Base-by-base conservation (phyloP, 305 asterid species). In the Fraxinus platypoda region DNA sequence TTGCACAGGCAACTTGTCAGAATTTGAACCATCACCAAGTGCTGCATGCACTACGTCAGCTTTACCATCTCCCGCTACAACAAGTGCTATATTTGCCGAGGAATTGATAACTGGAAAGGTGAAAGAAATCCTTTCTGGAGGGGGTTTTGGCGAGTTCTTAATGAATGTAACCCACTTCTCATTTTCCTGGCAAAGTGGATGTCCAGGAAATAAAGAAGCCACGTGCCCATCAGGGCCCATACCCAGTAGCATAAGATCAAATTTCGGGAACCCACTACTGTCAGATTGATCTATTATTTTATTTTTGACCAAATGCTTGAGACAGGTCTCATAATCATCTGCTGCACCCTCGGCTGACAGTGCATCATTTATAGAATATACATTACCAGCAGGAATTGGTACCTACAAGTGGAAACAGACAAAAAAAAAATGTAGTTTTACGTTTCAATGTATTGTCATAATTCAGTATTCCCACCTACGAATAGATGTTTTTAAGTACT, bases 281-380 rank as follows among this genome's bases (percentile, higher is more conserved):
- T 76, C 43, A 2, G 88, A 85, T 13, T 77, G 26, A 15, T 85
- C 83, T 26, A 90, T 43, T 23, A 74, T 23, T 23, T 82, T 84
- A 17, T 8, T 19, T 17, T 76, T 66, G 28, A 90, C 89, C 83
- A 87, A 78, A 25, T 43, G 80, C 79, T 71, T 82, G 59, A 86
- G 88, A 38, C 89, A 83, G 62, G 81, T 13, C 75, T 88, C 93
- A 13, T 90, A 88, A 23, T 88, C 91, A 5, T 68, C 87, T 0
- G 90, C 91, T 12, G 88, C 89, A 62, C 71, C 82, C 41, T 86
- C 87, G 3, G 92, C 80, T 13, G 96, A 84, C 86, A 92, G 82
- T 84, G 93, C 89, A 34, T 93, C 98, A 21, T 93, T 92, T 78
- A 92, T 90, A 78, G 96, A 87, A 21, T 94, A 90, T n/a, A 91